phyloP scores from a whole-genome alignment of 2,329 filamentous ascomycete species.

The Tolypocladium tropicale region DNA sequence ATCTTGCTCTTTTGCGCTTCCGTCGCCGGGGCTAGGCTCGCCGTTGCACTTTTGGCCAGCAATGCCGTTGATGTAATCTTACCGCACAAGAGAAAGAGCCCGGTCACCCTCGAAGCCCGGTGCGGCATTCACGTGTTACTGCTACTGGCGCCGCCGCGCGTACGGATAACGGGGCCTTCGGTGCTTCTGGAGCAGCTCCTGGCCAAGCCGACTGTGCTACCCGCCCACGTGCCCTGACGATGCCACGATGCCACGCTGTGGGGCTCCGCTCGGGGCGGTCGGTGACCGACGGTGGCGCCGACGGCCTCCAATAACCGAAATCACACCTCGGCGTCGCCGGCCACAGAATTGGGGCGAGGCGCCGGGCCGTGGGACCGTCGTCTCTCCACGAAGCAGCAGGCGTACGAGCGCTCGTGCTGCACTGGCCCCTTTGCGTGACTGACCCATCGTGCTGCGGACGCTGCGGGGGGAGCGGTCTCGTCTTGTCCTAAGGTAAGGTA shows the following conservation, averaged over 20 bases:
- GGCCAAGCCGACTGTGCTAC: not conserved
- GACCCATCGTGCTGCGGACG: not conserved
- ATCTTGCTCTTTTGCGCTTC: not conserved
- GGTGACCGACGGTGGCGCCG: constrained; percentile 1
- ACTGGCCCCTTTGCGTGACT: no score
- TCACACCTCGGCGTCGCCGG: not conserved
- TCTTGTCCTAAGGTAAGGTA: no score
- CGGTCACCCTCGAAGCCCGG: no score
- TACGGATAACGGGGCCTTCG: not conserved
- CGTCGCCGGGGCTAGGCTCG: not conserved
- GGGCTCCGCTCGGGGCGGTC: constrained; percentile 5
- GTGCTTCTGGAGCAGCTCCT: not conserved
- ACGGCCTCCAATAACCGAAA: not conserved
- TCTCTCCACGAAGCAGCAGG: not conserved
- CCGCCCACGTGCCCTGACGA: not conserved
- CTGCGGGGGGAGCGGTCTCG: no score
- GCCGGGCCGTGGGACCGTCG: not conserved
- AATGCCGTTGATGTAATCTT: no score
- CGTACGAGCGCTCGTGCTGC: no score
- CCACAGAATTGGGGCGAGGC: not conserved
- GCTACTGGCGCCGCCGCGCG: not conserved
- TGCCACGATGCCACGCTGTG: not conserved
- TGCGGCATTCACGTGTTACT: not conserved
- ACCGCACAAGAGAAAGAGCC: no score
- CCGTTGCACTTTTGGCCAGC: not conserved